Conservation (phyloP, 257 asterid genomes). For the Avicennia marina region DNA sequence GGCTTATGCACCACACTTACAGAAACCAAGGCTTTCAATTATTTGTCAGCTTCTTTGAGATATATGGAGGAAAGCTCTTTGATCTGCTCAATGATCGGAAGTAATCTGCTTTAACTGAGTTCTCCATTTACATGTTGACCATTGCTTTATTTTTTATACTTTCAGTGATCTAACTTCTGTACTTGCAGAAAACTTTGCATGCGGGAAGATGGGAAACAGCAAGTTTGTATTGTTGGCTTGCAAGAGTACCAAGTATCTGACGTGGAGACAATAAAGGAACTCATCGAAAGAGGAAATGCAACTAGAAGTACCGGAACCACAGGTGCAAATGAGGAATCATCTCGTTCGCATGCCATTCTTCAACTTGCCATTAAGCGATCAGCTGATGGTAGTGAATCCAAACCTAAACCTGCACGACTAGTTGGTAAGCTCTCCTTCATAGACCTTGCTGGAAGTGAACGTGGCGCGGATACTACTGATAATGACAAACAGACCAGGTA, state of each 20-base stretch:
- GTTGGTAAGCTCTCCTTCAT: constrained; percentile 98
- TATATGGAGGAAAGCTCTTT: constrained; percentile 93
- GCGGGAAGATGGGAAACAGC: constrained; percentile 95
- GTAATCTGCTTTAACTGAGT: constrained; percentile 29
- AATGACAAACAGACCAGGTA: constrained; percentile 98
- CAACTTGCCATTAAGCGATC: constrained; percentile 90
- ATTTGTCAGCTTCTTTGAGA: constrained; percentile 94
- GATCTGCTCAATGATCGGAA: constrained; percentile 92
- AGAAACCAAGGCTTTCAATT: constrained; percentile 93
- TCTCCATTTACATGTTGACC: background rate
- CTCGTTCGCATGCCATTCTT: constrained; percentile 98
- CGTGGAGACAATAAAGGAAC: constrained; percentile 74
- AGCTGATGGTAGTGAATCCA: constrained; percentile 78
- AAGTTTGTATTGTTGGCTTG: constrained; percentile 67
- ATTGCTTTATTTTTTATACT: background rate
- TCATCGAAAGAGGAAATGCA: constrained; percentile 88
- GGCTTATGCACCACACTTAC: constrained; percentile 92
- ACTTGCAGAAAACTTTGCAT: constrained; percentile 78
- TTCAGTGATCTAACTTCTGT: constrained; percentile 7
- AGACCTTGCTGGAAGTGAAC: constrained; percentile 99
- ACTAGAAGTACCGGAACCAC: constrained; percentile 97
- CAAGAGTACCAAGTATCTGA: constrained; percentile 60
- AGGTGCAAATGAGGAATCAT: constrained; percentile 99
- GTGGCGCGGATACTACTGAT: constrained; percentile 99
- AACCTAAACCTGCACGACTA: constrained; percentile 72